phyloP scores from a whole-genome alignment of 1,284 basidiomycete genomes.

The Flammula alnicola region DNA sequence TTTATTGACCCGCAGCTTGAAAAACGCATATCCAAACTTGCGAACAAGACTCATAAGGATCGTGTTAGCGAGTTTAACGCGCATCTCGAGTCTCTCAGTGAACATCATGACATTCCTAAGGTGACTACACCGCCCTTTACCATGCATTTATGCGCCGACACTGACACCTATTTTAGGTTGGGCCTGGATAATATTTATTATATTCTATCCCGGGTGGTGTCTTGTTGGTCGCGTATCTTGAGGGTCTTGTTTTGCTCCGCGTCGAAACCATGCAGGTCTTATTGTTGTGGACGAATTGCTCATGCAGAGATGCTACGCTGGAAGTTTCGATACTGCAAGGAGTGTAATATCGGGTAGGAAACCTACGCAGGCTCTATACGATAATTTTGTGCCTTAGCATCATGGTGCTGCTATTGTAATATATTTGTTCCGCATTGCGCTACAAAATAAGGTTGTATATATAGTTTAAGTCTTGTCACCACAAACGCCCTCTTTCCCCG shows the following conservation, averaged over 20 bases:
- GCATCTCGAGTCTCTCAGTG: slow-evolving; percentile 86
- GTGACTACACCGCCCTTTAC: slow-evolving; percentile 40
- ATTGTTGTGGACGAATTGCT: background rate
- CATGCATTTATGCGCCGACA: background rate
- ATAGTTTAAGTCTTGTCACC: slow-evolving; percentile 19
- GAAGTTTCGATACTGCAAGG: too few species aligned
- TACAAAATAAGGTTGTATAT: slow-evolving; percentile 37
- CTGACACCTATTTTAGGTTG: slow-evolving; percentile 55
- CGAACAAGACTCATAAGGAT: slow-evolving; percentile 92
- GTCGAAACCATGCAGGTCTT: too few species aligned
- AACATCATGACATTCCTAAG: slow-evolving; percentile 95
- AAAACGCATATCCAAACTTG: slow-evolving; percentile 81
- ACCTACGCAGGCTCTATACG: background rate
- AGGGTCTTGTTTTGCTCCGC: background rate
- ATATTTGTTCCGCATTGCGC: slow-evolving; percentile 45
- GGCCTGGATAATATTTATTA: slow-evolving; percentile 65
- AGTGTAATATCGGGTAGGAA: background rate
- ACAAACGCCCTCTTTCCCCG: slow-evolving; percentile 25
- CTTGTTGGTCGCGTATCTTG: slow-evolving; percentile 2
- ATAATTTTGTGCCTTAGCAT: slow-evolving; percentile 17
- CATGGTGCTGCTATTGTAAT: slow-evolving; percentile 43
- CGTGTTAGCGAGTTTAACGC: slow-evolving; percentile 91
- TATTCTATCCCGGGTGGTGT: background rate
- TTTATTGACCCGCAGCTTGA: slow-evolving; percentile 60
- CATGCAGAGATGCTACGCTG: background rate